phyloP scores from a whole-genome alignment of 1,284 basidiomycete genomes.

The Irpex rosettiformis region DNA sequence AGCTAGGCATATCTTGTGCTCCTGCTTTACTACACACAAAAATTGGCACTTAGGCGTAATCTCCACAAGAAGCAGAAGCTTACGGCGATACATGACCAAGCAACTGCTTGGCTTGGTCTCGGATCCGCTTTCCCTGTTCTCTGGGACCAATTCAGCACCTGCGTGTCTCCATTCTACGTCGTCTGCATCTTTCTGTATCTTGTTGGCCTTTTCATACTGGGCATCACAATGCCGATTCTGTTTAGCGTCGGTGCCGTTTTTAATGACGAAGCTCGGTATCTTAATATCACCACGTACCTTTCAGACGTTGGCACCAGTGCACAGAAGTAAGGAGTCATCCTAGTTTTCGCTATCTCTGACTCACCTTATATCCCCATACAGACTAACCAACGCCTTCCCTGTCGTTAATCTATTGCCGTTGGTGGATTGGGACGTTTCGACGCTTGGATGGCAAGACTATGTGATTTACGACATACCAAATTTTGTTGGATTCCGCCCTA shows the following conservation, averaged over 20 bases:
- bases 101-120: slow-evolving; percentile 10
- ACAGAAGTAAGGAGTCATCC: background rate
- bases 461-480: slow-evolving; percentile 3
- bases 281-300: slow-evolving; percentile 1
- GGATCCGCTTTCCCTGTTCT: slow-evolving; percentile 1
- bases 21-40: slow-evolving; percentile 10
- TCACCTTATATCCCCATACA: background rate
- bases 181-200: slow-evolving; percentile 6
- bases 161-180: background rate
- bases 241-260: background rate
- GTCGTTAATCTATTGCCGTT: background rate
- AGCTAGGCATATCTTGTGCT: slow-evolving; percentile 7
- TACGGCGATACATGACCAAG: slow-evolving; percentile 14
- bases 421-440: background rate
- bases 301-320: background rate
- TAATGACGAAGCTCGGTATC: background rate
- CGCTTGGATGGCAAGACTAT: slow-evolving; percentile 1
- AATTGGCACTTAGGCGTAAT: slow-evolving; percentile 9
- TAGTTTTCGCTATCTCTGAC: background rate
- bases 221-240: background rate
- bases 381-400: background rate
- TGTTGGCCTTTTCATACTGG: background rate
- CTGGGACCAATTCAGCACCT: background rate
- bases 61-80: slow-evolving; percentile 11
- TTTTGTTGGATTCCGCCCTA: background rate